Conservation (phyloP, 108 stramenopile species). For the Cyclotella kingstonii region DNA sequence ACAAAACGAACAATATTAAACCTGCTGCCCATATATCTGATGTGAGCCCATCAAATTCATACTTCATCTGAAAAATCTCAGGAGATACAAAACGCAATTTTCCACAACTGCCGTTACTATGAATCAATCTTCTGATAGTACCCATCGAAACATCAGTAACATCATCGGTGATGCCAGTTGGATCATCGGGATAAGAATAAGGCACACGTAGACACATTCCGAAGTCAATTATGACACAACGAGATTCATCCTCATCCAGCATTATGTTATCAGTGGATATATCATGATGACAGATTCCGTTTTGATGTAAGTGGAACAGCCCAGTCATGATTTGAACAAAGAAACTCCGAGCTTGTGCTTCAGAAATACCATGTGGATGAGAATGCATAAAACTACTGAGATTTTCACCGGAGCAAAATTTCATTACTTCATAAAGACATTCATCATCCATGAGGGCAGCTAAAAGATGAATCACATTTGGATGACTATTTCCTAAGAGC, state of each 20-base stretch:
- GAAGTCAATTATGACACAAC: slow-evolving; percentile 88
- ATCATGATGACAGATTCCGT: slow-evolving; percentile 86
- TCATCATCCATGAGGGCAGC: slow-evolving; percentile 77
- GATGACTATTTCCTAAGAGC: slow-evolving; percentile 51
- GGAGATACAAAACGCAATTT: slow-evolving; percentile 87
- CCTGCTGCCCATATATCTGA: slow-evolving; percentile 90
- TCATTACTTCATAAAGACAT: slow-evolving; percentile 82
- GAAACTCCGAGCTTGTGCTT: slow-evolving; percentile 67
- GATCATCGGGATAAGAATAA: slow-evolving; percentile 55
- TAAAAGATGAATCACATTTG: slow-evolving; percentile 56
- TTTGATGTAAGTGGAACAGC: slow-evolving; percentile 69
- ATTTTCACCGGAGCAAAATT: slow-evolving; percentile 78
- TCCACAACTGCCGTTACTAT: slow-evolving; percentile 58
- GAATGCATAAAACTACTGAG: slow-evolving; percentile 67
- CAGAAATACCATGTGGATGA: slow-evolving; percentile 58
- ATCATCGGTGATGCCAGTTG: slow-evolving; percentile 29
- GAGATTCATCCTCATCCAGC: slow-evolving; percentile 40
- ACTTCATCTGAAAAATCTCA: slow-evolving; percentile 60
- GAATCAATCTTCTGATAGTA: slow-evolving; percentile 51
- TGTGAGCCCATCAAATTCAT: slow-evolving; percentile 73
- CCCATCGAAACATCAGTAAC: slow-evolving; percentile 62
- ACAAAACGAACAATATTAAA: slow-evolving; percentile 83
- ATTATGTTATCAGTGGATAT: slow-evolving; percentile 84
- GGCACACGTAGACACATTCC: slow-evolving; percentile 90
- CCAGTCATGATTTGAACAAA: slow-evolving; percentile 82